Conservation (phyloP, 805 yeast species). For the Kodamaea kaohsiungensis region DNA sequence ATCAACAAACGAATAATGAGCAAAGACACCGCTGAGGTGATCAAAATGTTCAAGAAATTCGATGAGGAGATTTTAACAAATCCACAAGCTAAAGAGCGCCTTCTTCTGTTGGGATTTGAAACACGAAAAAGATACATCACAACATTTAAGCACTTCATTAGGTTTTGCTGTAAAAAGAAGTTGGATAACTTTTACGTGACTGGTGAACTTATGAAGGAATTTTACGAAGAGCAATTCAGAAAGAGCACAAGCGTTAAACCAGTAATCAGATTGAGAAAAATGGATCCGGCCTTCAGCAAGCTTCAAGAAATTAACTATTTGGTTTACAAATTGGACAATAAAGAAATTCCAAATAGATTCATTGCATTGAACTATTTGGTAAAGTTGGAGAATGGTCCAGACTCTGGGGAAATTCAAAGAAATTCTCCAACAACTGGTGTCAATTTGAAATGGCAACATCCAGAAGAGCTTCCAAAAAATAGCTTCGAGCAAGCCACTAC, state of each 20-base stretch:
- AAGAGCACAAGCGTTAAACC: conserved; percentile 16
- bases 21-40: conserved; percentile 17
- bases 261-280: conserved; percentile 16
- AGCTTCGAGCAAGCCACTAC: neutral
- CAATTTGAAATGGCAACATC: neutral
- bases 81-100: conserved; percentile 16
- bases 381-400: conserved; percentile 12
- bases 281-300: conserved; percentile 19
- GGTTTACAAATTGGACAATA: conserved; percentile 14
- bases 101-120: conserved; percentile 15
- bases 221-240: conserved; percentile 15
- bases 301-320: conserved; percentile 17
- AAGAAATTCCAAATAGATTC: conserved; percentile 16
- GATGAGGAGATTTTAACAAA: conserved; percentile 17
- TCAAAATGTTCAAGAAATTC: conserved; percentile 17
- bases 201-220: conserved; percentile 17
- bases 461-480: neutral
- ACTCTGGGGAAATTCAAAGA: neutral
- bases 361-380: conserved; percentile 16
- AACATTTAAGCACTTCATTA: conserved; percentile 17
- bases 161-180: conserved; percentile 16
- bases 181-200: conserved; percentile 15
- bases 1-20: conserved; percentile 18
- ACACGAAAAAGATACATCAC: conserved; percentile 19
- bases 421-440: neutral